These are phyloP conservation scores for Anthracocystis walkeri DNA, from an alignment of 1,284 basidiomycete species.

Conservation along the genomic window DNA sequence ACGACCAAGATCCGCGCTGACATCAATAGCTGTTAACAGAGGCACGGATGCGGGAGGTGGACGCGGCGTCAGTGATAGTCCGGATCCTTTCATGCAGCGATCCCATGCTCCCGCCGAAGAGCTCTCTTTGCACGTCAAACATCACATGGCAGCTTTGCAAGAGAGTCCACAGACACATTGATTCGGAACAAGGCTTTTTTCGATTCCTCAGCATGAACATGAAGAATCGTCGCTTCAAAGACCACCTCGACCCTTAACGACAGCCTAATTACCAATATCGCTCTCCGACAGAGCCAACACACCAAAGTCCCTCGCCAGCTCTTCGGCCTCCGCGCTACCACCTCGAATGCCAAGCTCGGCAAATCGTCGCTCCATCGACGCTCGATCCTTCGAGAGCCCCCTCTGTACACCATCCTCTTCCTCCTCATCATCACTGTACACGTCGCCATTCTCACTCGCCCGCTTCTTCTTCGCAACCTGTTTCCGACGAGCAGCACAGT, in stretches of 20 bases:
- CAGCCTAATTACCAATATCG: conserved; percentile 18
- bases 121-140: conserved; percentile 37
- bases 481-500: conserved; percentile 18
- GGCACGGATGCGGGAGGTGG: not conserved
- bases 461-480: conserved; percentile 25
- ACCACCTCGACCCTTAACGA: no score
- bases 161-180: conserved; percentile 31
- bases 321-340: conserved; percentile 23
- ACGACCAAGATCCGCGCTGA: conserved; percentile 19
- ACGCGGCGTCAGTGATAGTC: conserved; percentile 1
- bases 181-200: not conserved
- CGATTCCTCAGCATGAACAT: not conserved
- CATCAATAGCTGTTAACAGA: conserved; percentile 28
- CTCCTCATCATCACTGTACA: conserved; percentile 7
- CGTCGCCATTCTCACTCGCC: not conserved
- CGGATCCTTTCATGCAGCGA: conserved; percentile 21
- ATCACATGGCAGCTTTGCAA: conserved; percentile 42
- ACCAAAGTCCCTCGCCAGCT: conserved; percentile 35
- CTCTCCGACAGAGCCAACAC: conserved; percentile 34
- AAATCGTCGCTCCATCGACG: conserved; percentile 36
- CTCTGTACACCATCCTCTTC: not conserved
- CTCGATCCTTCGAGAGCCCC: conserved; percentile 10
- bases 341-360: conserved; percentile 30
- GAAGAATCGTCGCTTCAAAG: no score
- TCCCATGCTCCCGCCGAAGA: conserved; percentile 21